Evolutionary conservation across 73 alveolate genomes (phyloP).

Genomic region (Tetrahymena borealis): DNA sequence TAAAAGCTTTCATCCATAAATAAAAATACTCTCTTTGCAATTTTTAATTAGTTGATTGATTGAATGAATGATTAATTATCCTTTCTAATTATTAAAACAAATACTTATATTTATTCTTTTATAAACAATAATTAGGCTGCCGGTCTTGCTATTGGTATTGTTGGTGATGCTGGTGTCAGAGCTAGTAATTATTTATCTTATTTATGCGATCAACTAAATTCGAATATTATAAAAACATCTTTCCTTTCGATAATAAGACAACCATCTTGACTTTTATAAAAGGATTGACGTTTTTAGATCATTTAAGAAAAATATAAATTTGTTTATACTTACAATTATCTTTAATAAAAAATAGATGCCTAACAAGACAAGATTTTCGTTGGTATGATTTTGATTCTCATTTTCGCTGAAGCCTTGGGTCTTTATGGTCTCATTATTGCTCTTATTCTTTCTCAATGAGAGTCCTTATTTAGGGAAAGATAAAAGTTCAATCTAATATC

Average conservation of each 20-base stretch:
- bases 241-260: too few species aligned
- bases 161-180: conserved; percentile 99
- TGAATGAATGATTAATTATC: too few species aligned
- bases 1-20: too few species aligned
- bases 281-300: too few species aligned
- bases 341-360: conserved; percentile 48
- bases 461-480: not conserved
- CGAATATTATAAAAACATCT: too few species aligned
- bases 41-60: too few species aligned
- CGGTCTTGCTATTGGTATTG: conserved; percentile 98
- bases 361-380: conserved; percentile 96
- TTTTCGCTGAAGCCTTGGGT: conserved; percentile 98
- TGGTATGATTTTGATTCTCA: conserved; percentile 94
- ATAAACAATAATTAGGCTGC: conserved; percentile 76
- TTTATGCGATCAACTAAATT: too few species aligned
- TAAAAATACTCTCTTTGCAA: too few species aligned
- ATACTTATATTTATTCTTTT: not conserved
- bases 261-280: too few species aligned
- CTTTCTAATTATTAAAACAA: too few species aligned
- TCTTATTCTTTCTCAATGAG: conserved; percentile 66
- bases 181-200: conserved; percentile 51
- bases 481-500: not conserved
- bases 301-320: too few species aligned
- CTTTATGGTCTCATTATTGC: conserved; percentile 94
- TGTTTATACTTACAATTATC: too few species aligned